Base-by-base conservation (phyloP, 306 rosid species). In the Citrullus mucosospermus region DNA sequence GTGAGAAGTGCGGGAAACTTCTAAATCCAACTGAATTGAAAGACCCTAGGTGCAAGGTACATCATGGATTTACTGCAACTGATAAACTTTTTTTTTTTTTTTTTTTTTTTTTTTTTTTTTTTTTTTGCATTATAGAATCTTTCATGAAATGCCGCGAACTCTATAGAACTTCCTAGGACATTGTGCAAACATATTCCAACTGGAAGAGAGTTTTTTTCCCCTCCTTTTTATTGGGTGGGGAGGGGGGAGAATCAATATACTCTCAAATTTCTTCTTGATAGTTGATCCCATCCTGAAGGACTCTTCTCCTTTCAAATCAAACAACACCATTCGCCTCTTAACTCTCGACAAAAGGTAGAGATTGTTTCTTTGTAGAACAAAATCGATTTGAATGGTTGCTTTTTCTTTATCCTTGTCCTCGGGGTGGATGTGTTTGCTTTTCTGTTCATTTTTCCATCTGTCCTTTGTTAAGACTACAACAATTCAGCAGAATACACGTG, bases 1-100 rank as follows among this genome's bases (percentile, higher is more conserved):
- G 98, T 82, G 98, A 95, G 77, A 91, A 95, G 80, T 95, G 98
- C 75, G 96, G 98, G 60, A 89, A 95, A 81, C 97, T 95, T 80
- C 85, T 91, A 61, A 92, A 95, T 82, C 93, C 98, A 38, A 91
- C 97, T 4, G 98, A 95, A 50, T 80, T 95, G 85, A 88, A 85
- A 78, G 78, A 81, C 83, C 98, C 98, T 8, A 89, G 91, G 84
- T 95, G 98, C 91, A 95, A 95, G 97, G 98, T 92, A 87, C 39
- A 58, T 25, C 71, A 43, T 68, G 32, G 75, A 18, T 43, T 68
- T 43, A 10, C 34, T 63, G 20, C 44, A 1, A 36, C 48, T 34
- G 48, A 17, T 6, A 32, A 34, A 63, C n/a, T 9, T 6, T 16
- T 30, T 15, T 1, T 32, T 15, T 34, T 34, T 3, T 43, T 9